Conservation (phyloP, 2,329 filamentous ascomycete genomes). For the Onygenales sp. region DNA sequence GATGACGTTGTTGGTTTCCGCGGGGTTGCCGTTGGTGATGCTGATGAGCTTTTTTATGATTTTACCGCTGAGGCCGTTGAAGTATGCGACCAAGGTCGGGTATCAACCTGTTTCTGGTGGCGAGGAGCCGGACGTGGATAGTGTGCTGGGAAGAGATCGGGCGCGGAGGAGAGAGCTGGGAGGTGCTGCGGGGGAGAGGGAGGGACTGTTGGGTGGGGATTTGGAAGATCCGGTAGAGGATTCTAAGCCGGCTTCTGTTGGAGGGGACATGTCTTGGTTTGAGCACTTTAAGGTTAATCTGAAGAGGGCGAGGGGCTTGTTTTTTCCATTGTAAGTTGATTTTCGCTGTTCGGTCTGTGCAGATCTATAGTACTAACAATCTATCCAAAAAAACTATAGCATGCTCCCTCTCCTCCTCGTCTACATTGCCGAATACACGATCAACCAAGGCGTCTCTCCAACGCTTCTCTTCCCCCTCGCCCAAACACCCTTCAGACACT, state of each 20-base stretch:
- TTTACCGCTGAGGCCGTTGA: slow-evolving; percentile 59
- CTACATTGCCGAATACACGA: slow-evolving; percentile 93
- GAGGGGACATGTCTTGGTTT: slow-evolving; percentile 14
- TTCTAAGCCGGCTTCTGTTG: not conserved
- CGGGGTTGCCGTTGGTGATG: slow-evolving; percentile 71
- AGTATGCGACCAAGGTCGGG: slow-evolving; percentile 34
- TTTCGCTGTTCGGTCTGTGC: not conserved
- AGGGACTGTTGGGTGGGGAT: slow-evolving; percentile 20
- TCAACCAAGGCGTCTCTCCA: slow-evolving; percentile 89
- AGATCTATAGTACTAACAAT: slow-evolving; percentile 7
- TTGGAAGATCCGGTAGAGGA: slow-evolving; percentile 1
- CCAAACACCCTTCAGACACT: slow-evolving; percentile 67
- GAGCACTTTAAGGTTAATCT: slow-evolving; percentile 44
- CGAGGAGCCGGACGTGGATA: slow-evolving; percentile 18
- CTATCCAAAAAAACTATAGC: slow-evolving; percentile 22
- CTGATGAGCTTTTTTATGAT: slow-evolving; percentile 75
- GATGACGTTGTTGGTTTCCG: slow-evolving; percentile 65
- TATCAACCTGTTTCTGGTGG: slow-evolving; percentile 47
- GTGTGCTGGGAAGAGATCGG: slow-evolving; percentile 25
- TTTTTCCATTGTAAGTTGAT: slow-evolving; percentile 55
- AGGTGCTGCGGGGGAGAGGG: slow-evolving; percentile 20
- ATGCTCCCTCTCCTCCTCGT: slow-evolving; percentile 90
- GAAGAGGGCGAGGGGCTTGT: slow-evolving; percentile 56
- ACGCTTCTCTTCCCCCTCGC: slow-evolving; percentile 77
- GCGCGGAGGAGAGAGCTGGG: slow-evolving; percentile 11